Evolutionary conservation across 2,329 filamentous ascomycete species (phyloP).

Genomic region (Bipolaris bicolor): DNA sequence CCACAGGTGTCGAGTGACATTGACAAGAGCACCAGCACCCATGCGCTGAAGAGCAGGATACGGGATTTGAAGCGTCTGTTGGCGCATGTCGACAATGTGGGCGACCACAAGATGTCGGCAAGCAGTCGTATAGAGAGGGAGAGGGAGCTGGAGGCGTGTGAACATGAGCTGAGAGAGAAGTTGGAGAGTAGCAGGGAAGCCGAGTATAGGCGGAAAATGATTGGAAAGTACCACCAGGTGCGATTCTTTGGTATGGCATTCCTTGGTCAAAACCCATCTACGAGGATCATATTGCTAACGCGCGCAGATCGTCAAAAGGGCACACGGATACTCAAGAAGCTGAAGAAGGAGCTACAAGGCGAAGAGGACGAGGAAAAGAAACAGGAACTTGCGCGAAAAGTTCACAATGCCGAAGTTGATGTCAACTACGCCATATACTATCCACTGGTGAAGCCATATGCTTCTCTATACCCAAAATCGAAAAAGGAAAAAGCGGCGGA

Average conservation of each 20-base stretch:
- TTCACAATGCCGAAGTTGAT: constrained; percentile 76
- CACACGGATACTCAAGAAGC: constrained; percentile 68
- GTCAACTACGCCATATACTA: constrained; percentile 76
- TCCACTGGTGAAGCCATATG: constrained; percentile 73
- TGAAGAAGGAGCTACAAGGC: constrained; percentile 62
- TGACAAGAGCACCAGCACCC: constrained; percentile 50
- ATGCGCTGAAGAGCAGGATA: constrained; percentile 73
- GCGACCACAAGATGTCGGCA: constrained; percentile 62
- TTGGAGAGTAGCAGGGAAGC: constrained; percentile 56
- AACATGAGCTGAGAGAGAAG: constrained; percentile 63
- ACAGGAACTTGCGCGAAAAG: constrained; percentile 58
- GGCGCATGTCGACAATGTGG: constrained; percentile 60
- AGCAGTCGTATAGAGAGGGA: constrained; percentile 72
- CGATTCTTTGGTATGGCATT: constrained; percentile 74
- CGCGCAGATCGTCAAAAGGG: constrained; percentile 73
- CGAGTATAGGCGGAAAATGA: constrained; percentile 72
- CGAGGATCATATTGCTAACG: constrained; percentile 5
- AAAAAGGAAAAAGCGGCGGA: constrained; percentile 29
- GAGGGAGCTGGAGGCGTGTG: constrained; percentile 71
- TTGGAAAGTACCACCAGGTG: constrained; percentile 81
- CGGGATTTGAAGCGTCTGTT: constrained; percentile 73
- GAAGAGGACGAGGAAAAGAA: constrained; percentile 60
- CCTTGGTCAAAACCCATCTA: not conserved
- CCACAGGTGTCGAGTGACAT: constrained; percentile 31
- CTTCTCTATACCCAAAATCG: constrained; percentile 59